Percentiles rank a stretch among this genome's conserved stretches.
Conservation (phyloP, 2,329 filamentous ascomycete species). For the Westerdykella ornata region DNA sequence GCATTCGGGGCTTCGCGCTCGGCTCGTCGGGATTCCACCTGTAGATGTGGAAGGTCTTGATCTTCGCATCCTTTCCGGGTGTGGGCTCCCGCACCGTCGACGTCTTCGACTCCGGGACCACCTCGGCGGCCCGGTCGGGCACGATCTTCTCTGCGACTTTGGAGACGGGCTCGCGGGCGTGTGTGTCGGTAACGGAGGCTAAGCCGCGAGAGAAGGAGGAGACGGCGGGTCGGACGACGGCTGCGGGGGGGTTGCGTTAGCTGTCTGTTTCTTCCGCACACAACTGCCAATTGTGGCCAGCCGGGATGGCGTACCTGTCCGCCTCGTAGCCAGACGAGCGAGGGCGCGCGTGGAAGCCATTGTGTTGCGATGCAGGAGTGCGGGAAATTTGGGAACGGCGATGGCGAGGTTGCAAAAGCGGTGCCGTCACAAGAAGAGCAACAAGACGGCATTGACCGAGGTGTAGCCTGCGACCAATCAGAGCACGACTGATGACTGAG, state of each 20-base stretch:
- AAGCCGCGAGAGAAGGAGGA: conserved; percentile 35
- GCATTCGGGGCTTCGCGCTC: conserved; percentile 88
- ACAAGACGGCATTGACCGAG: not conserved
- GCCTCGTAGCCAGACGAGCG: conserved; percentile 33
- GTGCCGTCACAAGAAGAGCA: not conserved
- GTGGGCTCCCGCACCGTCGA: conserved; percentile 57
- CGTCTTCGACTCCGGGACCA: conserved; percentile 48
- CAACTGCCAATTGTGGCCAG: conserved; percentile 14
- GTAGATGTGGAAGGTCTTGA: conserved; percentile 98
- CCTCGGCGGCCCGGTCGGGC: conserved; percentile 20
- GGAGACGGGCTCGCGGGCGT: conserved; percentile 29
- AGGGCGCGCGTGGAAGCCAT: conserved; percentile 37
- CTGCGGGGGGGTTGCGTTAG: conserved; percentile 23
- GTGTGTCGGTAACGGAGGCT: conserved; percentile 33
- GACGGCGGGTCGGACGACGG: conserved; percentile 29
- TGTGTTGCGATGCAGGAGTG: conserved; percentile 13
- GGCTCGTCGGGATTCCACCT: conserved; percentile 95
- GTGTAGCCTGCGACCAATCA: not conserved
- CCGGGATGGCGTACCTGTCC: conserved; percentile 26
- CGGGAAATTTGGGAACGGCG: conserved; percentile 18
- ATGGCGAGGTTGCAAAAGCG: conserved; percentile 4
- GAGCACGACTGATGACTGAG: not conserved
- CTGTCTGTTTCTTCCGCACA: conserved; percentile 1
- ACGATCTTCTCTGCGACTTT: conserved; percentile 26
- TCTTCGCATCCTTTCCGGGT: conserved; percentile 51